phyloP scores from a whole-genome alignment of 2,329 filamentous ascomycete genomes.

The Talaromyces sp. region DNA sequence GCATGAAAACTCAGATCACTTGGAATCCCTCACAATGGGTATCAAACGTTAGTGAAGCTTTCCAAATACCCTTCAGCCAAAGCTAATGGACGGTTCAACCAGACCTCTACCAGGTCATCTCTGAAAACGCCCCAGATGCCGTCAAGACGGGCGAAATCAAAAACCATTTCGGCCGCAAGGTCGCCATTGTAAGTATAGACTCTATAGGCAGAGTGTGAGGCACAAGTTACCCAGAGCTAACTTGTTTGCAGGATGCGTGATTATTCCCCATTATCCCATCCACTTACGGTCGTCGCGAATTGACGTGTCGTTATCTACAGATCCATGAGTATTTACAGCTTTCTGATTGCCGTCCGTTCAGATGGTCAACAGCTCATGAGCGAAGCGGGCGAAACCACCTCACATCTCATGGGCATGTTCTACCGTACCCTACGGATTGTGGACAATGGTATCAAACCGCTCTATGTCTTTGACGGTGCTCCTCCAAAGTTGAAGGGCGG shows the following conservation, averaged over 20 bases:
- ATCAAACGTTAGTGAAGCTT: slow-evolving; percentile 46
- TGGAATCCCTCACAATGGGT: slow-evolving; percentile 40
- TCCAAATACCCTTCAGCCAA: background rate
- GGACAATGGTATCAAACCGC: slow-evolving; percentile 96
- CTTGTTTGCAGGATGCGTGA: slow-evolving; percentile 54
- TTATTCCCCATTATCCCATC: slow-evolving; percentile 17
- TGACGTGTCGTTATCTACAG: slow-evolving; percentile 39
- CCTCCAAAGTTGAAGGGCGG: slow-evolving; percentile 97
- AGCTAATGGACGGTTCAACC: slow-evolving; percentile 14
- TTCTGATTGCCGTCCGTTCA: slow-evolving; percentile 94
- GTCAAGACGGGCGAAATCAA: slow-evolving; percentile 98
- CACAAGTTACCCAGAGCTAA: slow-evolving; percentile 7
- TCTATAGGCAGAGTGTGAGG: background rate
- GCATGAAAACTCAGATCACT: background rate
- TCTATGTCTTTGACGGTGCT: slow-evolving; percentile 96
- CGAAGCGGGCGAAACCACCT: slow-evolving; percentile 93
- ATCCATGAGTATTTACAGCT: slow-evolving; percentile 99
- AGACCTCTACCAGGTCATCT: slow-evolving; percentile 76
- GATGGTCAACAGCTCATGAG: slow-evolving; percentile 95
- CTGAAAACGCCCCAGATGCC: slow-evolving; percentile 90
- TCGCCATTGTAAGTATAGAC: slow-evolving; percentile 73
- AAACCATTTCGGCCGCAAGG: slow-evolving; percentile 96
- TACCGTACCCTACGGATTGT: slow-evolving; percentile 97
- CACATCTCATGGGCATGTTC: slow-evolving; percentile 98
- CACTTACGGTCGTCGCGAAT: background rate